phyloP scores from a whole-genome alignment of 441 rosid species.

The Euphorbia corollata region DNA sequence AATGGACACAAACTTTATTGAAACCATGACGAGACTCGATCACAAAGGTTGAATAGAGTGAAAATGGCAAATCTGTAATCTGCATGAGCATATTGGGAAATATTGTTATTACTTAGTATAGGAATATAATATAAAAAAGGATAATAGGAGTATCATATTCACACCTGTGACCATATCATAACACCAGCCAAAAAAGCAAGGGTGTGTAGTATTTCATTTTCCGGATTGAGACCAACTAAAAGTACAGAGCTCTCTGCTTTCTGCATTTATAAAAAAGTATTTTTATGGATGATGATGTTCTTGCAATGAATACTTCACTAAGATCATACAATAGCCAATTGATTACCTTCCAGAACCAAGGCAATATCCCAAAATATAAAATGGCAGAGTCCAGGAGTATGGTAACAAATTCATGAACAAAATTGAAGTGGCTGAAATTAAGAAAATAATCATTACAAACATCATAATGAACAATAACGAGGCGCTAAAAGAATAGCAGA shows the following conservation, averaged over 20 bases:
- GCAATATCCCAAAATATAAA: constrained; percentile 76
- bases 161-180: constrained; percentile 92
- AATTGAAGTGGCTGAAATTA: constrained; percentile 65
- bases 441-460: constrained; percentile 16
- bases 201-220: constrained; percentile 82
- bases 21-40: constrained; percentile 95
- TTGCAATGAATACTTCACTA: constrained; percentile 12
- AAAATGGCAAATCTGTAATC: constrained; percentile 93
- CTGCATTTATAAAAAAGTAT: constrained; percentile 32
- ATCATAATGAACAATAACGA: not conserved
- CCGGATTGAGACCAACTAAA: constrained; percentile 52
- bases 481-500: not conserved
- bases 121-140: not conserved
- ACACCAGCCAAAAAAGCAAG: constrained; percentile 88
- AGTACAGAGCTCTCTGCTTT: constrained; percentile 62
- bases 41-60: constrained; percentile 89
- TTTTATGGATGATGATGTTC: constrained; percentile 8
- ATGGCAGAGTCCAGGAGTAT: constrained; percentile 86
- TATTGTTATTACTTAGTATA: constrained; percentile 10
- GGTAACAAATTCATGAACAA: constrained; percentile 79
- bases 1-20: constrained; percentile 59
- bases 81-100: constrained; percentile 38
- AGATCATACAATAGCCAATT: constrained; percentile 6
- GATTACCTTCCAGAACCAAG: constrained; percentile 95
- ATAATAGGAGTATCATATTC: constrained; percentile 9